Percentiles rank a stretch among this genome's conserved stretches.
Conservation (phyloP, 768 basidiomycete species). For the Hortiboletus campestris region DNA sequence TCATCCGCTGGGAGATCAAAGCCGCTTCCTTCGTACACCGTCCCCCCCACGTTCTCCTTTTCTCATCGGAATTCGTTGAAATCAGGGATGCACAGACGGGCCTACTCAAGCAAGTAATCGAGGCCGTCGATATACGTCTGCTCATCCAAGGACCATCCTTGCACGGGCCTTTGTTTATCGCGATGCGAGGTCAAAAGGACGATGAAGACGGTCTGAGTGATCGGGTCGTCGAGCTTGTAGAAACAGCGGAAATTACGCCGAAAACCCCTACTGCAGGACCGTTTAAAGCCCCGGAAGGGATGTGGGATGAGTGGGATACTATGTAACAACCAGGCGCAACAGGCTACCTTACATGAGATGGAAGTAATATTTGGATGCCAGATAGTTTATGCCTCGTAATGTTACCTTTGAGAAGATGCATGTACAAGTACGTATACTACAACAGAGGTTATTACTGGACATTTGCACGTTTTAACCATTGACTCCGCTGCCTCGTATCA, state of each 20-base stretch:
- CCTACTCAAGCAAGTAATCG: slow-evolving; percentile 78
- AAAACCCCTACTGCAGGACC: slow-evolving; percentile 28
- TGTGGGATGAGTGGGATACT: slow-evolving; percentile 80
- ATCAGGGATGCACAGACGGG: slow-evolving; percentile 64
- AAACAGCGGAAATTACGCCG: slow-evolving; percentile 58
- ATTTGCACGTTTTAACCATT: neutral
- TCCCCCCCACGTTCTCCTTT: slow-evolving; percentile 63
- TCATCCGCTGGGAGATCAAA: slow-evolving; percentile 77
- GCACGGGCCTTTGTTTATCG: slow-evolving; percentile 53
- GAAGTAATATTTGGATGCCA: neutral
- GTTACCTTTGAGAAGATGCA: slow-evolving; percentile 3
- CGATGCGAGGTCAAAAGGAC: slow-evolving; percentile 59
- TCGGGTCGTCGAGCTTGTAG: slow-evolving; percentile 63
- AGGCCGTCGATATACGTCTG: slow-evolving; percentile 66
- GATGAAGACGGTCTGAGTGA: slow-evolving; percentile 59
- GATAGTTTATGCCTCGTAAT: slow-evolving; percentile 17
- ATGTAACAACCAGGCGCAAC: slow-evolving; percentile 38
- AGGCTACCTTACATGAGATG: neutral
- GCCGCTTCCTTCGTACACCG: slow-evolving; percentile 62
- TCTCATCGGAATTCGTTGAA: slow-evolving; percentile 76
- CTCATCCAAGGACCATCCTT: slow-evolving; percentile 41
- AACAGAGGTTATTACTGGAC: neutral
- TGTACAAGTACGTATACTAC: slow-evolving; percentile 15
- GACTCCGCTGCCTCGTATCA: neutral
- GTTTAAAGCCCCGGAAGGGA: slow-evolving; percentile 17